A percentile compares a stretch with the other conserved stretches of the same genome.
Conservation (phyloP, 768 basidiomycete species). For the Porphyrellus cyaneotinctus region DNA sequence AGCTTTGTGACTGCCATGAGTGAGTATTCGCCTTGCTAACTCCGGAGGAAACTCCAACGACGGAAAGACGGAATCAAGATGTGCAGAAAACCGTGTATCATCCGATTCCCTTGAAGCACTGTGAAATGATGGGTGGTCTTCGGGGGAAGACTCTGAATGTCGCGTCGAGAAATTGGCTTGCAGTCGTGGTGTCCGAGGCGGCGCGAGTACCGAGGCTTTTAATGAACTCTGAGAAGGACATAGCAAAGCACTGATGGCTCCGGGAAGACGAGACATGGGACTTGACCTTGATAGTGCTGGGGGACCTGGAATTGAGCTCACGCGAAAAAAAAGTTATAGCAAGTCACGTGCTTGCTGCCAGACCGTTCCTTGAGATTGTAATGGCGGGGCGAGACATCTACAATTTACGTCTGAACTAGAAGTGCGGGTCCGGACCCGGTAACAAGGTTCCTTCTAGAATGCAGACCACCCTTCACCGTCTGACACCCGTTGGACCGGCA, state of each 20-base stretch:
- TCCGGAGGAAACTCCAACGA: slow-evolving; percentile 68
- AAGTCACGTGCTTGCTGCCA: slow-evolving; percentile 24
- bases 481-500: background rate
- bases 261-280: slow-evolving; percentile 23
- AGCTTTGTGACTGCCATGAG: slow-evolving; percentile 70
- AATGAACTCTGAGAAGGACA: slow-evolving; percentile 6
- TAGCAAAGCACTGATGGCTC: slow-evolving; percentile 11
- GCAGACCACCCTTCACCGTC: background rate
- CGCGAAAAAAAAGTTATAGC: slow-evolving; percentile 13
- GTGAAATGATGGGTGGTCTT: slow-evolving; percentile 4
- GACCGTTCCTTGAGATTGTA: background rate
- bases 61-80: slow-evolving; percentile 60
- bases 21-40: slow-evolving; percentile 68
- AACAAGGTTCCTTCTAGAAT: background rate
- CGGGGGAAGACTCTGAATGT: background rate
- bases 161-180: slow-evolving; percentile 14
- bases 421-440: background rate
- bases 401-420: background rate
- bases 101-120: slow-evolving; percentile 1
- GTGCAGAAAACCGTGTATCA: slow-evolving; percentile 39
- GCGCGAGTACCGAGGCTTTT: slow-evolving; percentile 12
- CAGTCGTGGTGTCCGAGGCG: slow-evolving; percentile 11
- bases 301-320: slow-evolving; percentile 5
- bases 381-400: background rate
- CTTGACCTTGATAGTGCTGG: background rate